Evolutionary conservation across 192 early-diverging fungal species (phyloP), one percentile per base, ranked within the genome.

Genomic region (Coemansia sp.): DNA sequence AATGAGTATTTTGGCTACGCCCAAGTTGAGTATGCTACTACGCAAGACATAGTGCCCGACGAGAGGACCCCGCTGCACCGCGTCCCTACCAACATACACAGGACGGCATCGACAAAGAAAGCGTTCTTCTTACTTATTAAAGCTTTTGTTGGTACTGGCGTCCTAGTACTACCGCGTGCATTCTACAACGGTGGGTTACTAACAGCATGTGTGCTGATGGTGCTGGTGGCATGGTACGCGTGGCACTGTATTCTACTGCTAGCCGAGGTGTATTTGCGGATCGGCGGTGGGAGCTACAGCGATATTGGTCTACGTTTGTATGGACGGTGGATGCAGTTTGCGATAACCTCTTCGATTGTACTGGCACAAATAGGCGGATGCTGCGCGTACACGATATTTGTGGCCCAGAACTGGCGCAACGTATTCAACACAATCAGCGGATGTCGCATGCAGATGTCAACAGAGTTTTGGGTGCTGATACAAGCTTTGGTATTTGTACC

Each of bases 331-430:
- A 86, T 87, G 85, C 87, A 89, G 55, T 62, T 78, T 32, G 81
- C 86, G n/a, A 86, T 92, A 6, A 82, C 88, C 12, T 73, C 76
- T 54, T 85, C 88, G 0, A 90, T 92, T 34, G 86, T 89, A 8
- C 71, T 92, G 51, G 87, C 88, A 14, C 88, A 96, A 82, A 83
- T 92, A 41, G 94, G 94, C 14, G 94, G 93, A 56, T 90, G 91
- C 58, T 94, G 91, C 47, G 92, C 94, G 6, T 96, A 96, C 69
- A 86, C 89, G 28, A 93, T 96, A 25, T 96, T 96, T 74, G 85
- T 96, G 6, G 89, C 92, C 0, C 89, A 92, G 68, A 96, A 94
- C 76, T 78, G 94, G 56, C 79, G 84, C 25, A 88, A 89, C 44
- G 82, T 89, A 2, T 73, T 89, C 34, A 85, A 89, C 69, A 86